Evolutionary conservation across 768 basidiomycete species (phyloP).

Genomic region (Trametes gibbosa): DNA sequence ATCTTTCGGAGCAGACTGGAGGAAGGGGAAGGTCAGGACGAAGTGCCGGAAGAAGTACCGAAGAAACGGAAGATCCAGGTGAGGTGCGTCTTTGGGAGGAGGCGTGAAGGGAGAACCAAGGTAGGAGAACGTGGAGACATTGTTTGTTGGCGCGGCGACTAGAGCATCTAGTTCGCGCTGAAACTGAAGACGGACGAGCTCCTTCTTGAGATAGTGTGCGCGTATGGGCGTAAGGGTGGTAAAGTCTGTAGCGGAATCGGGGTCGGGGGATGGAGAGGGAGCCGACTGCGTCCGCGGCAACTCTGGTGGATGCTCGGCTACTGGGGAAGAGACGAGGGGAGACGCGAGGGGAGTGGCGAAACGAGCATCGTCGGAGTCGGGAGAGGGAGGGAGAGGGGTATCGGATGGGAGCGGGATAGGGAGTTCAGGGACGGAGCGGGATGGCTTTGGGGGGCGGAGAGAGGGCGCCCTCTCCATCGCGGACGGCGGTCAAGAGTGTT

Average conservation of each 20-base stretch:
- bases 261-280: neutral
- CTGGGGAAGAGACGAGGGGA: constrained; percentile 11
- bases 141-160: constrained; percentile 45
- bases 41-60: constrained; percentile 91
- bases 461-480: constrained; percentile 15
- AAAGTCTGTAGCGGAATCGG: neutral
- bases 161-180: constrained; percentile 71
- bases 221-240: constrained; percentile 74
- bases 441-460: constrained; percentile 12
- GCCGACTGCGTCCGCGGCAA: neutral
- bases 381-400: neutral
- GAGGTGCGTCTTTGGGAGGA: constrained; percentile 54
- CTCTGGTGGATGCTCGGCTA: constrained; percentile 1
- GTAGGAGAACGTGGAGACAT: constrained; percentile 72
- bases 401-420: constrained; percentile 5
- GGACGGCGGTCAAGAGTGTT: constrained; percentile 2
- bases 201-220: constrained; percentile 98
- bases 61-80: constrained; percentile 81
- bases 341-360: constrained; percentile 21
- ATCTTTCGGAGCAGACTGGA: constrained; percentile 80
- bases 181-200: constrained; percentile 86
- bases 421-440: constrained; percentile 11
- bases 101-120: constrained; percentile 87
- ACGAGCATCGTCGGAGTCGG: constrained; percentile 11
- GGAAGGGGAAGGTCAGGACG: constrained; percentile 92